Percentiles rank a stretch among this genome's conserved stretches.
These are phyloP conservation scores for Lolium multiflorum DNA, from an alignment of 176 grass and related monocot species.

Conservation along the genomic window DNA sequence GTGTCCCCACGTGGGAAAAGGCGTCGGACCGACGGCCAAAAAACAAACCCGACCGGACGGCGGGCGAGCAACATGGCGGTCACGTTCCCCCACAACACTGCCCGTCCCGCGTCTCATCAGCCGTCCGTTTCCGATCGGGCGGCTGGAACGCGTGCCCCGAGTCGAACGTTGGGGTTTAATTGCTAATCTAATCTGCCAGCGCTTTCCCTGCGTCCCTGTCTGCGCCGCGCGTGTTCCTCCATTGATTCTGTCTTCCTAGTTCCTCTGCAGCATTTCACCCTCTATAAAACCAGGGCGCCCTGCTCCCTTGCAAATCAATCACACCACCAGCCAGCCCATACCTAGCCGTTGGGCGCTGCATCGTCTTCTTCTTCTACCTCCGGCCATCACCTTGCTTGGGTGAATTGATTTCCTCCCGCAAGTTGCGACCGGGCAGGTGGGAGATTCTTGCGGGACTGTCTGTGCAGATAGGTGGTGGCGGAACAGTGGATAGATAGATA, in stretches of 20 bases:
- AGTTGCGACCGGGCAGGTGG: not conserved
- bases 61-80: not conserved
- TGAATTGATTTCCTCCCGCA: not conserved
- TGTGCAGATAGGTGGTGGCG: not conserved
- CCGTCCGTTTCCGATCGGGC: not conserved
- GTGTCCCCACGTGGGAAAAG: not conserved
- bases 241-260: not conserved
- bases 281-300: constrained; percentile 41
- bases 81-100: constrained; percentile 3
- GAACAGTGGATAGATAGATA: not conserved
- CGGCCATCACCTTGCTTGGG: constrained; percentile 4
- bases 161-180: constrained; percentile 52
- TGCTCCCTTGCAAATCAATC: not conserved
- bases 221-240: not conserved
- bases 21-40: not conserved
- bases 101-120: not conserved
- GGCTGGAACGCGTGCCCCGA: constrained; percentile 21
- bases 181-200: constrained; percentile 6
- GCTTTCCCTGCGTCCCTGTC: not conserved
- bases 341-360: constrained; percentile 40
- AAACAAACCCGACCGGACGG: not conserved
- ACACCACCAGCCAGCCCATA: not conserved
- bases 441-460: not conserved
- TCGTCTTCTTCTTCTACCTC: not conserved
- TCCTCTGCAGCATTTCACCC: not conserved